Percentiles rank a stretch among this genome's conserved stretches.
Evolutionary conservation across 1,139 yeast genomes (phyloP).

Genomic region (Pichia sp.): DNA sequence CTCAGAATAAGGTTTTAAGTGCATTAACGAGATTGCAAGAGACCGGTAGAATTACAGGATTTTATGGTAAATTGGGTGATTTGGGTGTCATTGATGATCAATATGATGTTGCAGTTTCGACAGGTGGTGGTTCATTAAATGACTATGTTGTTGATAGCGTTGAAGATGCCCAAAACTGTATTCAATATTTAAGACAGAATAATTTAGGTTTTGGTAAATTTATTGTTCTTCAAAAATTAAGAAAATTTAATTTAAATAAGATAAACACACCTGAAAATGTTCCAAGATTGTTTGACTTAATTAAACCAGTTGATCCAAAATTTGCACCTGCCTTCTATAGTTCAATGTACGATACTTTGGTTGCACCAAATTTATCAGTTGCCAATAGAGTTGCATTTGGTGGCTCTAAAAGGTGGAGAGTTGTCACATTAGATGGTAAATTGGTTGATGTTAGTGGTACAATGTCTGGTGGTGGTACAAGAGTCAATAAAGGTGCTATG

Average conservation of each 20-base stretch:
- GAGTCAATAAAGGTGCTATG: constrained; percentile 63
- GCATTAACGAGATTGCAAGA: constrained; percentile 65
- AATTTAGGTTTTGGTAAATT: constrained; percentile 87
- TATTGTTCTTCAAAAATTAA: constrained; percentile 69
- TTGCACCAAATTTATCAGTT: constrained; percentile 68
- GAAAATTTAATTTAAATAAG: constrained; percentile 52
- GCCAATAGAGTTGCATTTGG: constrained; percentile 92
- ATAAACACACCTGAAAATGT: constrained; percentile 73
- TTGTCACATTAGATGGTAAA: constrained; percentile 89
- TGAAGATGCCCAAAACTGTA: constrained; percentile 87
- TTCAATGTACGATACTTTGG: constrained; percentile 80
- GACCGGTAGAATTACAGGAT: constrained; percentile 81
- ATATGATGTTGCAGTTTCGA: constrained; percentile 89
- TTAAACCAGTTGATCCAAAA: constrained; percentile 56
- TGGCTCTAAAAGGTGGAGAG: constrained; percentile 61
- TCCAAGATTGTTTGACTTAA: constrained; percentile 80
- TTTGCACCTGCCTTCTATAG: constrained; percentile 88
- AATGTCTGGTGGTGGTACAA: constrained; percentile 92
- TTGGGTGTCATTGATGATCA: constrained; percentile 81
- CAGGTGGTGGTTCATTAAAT: constrained; percentile 88
- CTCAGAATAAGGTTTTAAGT: constrained; percentile 66
- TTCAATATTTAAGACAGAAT: constrained; percentile 77
- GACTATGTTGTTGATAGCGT: constrained; percentile 94
- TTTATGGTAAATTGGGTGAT: constrained; percentile 86
- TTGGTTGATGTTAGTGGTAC: constrained; percentile 94